Evolutionary conservation across 257 asterid species (phyloP).

Genomic region (Lithospermum erythrorhizon): DNA sequence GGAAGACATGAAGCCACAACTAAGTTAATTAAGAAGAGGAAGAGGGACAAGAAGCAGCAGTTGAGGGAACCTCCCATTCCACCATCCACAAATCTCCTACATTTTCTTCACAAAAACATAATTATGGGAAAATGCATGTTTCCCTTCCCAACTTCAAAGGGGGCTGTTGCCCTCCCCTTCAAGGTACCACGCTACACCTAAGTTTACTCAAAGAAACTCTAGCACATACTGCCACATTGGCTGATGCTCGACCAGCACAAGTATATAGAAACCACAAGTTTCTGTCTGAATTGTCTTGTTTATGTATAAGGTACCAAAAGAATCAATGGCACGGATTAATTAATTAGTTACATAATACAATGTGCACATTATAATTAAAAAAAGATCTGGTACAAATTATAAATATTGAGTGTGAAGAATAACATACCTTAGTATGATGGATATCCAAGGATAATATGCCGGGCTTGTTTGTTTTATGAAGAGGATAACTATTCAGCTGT

Average conservation of each 20-base stretch:
- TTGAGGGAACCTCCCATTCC: background rate
- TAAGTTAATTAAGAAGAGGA: background rate
- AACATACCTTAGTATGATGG: conserved; percentile 55
- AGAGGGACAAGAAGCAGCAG: background rate
- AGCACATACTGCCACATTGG: background rate
- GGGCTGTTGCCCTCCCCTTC: background rate
- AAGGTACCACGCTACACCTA: background rate
- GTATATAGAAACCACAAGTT: too few relatives aligned
- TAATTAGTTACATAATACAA: background rate
- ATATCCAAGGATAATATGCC: conserved; percentile 89
- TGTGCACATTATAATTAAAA: background rate
- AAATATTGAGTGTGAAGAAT: conserved; percentile 1
- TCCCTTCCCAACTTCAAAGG: background rate
- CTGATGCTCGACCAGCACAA: background rate
- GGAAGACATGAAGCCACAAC: background rate
- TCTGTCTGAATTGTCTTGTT: too few relatives aligned
- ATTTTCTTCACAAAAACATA: background rate
- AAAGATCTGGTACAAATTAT: background rate
- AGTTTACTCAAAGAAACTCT: background rate
- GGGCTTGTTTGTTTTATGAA: conserved; percentile 89
- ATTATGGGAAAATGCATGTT: background rate
- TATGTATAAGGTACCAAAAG: background rate
- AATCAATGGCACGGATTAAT: background rate
- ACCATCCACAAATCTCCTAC: background rate
- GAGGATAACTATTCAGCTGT: conserved; percentile 84